Percentiles rank a stretch among this genome's conserved stretches.
Conservation (phyloP, 2,329 filamentous ascomycete genomes). For the Talaromyces sp. region DNA sequence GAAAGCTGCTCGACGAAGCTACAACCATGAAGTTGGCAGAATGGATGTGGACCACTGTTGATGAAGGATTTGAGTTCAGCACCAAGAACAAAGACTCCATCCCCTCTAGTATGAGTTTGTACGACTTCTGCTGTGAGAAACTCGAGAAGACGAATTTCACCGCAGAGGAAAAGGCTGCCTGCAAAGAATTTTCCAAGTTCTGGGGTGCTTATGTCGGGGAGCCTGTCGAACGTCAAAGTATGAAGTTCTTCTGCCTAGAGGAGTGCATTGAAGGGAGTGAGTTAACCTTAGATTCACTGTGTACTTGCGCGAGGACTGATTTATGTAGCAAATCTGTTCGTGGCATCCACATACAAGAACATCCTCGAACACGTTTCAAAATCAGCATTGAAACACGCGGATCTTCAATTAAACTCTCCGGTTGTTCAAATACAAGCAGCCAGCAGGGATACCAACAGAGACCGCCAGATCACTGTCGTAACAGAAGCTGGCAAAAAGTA, state of each 20-base stretch:
- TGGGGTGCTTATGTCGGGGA: conserved; percentile 63
- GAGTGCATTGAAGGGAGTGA: conserved; percentile 59
- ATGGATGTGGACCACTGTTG: conserved; percentile 55
- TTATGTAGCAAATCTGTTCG: conserved; percentile 53
- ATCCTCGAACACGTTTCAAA: conserved; percentile 52
- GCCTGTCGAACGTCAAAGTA: conserved; percentile 53
- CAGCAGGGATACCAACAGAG: conserved; percentile 17
- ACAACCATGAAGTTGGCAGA: conserved; percentile 32
- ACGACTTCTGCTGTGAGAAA: conserved; percentile 52
- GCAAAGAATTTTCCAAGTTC: conserved; percentile 53
- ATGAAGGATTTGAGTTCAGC: conserved; percentile 56
- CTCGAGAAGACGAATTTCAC: conserved; percentile 38
- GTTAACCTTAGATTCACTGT: conserved; percentile 16
- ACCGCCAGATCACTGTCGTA: conserved; percentile 43
- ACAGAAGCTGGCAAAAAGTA: conserved; percentile 32
- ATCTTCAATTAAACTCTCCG: conserved; percentile 46
- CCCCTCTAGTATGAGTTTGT: conserved; percentile 48
- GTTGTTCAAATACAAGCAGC: conserved; percentile 36
- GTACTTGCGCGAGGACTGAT: neutral
- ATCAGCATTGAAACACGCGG: conserved; percentile 43
- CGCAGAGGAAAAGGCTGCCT: conserved; percentile 41
- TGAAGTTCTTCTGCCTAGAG: conserved; percentile 62
- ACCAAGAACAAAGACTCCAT: conserved; percentile 50
- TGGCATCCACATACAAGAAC: conserved; percentile 56
- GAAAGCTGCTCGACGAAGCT: conserved; percentile 36